Percentiles rank a stretch among this genome's conserved stretches.
These are phyloP conservation scores for Saraca asoca DNA, from an alignment of 331 rosid genomes.

Conservation along the genomic window DNA sequence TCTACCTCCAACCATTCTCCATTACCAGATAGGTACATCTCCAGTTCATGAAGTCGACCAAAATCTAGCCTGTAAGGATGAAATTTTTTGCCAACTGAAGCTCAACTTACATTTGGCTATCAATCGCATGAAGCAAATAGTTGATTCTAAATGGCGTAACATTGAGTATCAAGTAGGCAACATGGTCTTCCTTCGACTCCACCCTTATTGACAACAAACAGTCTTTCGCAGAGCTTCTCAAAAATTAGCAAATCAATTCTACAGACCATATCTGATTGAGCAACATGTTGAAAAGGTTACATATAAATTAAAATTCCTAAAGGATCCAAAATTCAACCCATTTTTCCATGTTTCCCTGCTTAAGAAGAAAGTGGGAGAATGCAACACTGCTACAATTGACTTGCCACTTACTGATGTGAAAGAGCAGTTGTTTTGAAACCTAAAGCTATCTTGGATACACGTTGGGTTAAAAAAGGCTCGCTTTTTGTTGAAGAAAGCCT, in stretches of 20 bases:
- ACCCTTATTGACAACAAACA: too few relatives aligned
- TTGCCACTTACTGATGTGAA: not conserved
- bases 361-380: not conserved
- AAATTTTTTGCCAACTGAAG: not conserved
- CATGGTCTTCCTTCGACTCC: too few relatives aligned
- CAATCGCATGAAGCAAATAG: not conserved
- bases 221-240: too few relatives aligned
- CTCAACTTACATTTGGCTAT: not conserved
- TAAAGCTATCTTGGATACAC: not conserved
- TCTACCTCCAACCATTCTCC: not conserved
- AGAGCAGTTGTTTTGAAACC: not conserved
- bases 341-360: not conserved
- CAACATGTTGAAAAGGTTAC: not conserved
- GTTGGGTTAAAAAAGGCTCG: not conserved
- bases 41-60: not conserved
- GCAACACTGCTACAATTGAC: not conserved
- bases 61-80: not conserved
- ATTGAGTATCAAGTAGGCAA: too few relatives aligned
- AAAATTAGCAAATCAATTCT: too few relatives aligned
- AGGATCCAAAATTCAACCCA: not conserved
- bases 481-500: not conserved
- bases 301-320: not conserved
- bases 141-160: too few relatives aligned
- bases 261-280: not conserved
- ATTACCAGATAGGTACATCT: not conserved